These are phyloP conservation scores for Hypoxylon rubiginosum DNA, from an alignment of 2,329 filamentous ascomycete genomes.

Conservation along the genomic window DNA sequence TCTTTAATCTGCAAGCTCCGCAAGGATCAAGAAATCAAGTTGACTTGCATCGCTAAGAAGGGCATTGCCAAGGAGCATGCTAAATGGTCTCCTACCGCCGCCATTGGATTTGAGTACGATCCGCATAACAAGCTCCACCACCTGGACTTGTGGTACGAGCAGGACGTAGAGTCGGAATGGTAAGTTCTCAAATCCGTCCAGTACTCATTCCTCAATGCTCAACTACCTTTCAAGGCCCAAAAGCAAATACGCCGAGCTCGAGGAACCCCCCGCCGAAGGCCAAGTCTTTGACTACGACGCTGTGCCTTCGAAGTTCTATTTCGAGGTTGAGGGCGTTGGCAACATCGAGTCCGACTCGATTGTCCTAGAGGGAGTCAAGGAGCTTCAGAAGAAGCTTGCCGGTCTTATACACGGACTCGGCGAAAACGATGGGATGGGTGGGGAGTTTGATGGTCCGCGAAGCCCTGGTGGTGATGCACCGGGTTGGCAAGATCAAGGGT, in stretches of 20 bases:
- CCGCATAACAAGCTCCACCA: slow-evolving; percentile 96
- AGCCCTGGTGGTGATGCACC: slow-evolving; percentile 72
- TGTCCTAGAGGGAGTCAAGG: slow-evolving; percentile 87
- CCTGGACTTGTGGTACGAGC: slow-evolving; percentile 94
- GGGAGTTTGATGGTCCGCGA: slow-evolving; percentile 73
- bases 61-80: slow-evolving; percentile 99
- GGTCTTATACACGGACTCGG: slow-evolving; percentile 76
- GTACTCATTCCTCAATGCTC: slow-evolving; percentile 31
- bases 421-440: slow-evolving; percentile 68
- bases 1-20: slow-evolving; percentile 91
- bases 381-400: slow-evolving; percentile 91
- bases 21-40: slow-evolving; percentile 88
- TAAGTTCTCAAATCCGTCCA: slow-evolving; percentile 59
- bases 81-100: slow-evolving; percentile 95
- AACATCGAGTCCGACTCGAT: slow-evolving; percentile 91
- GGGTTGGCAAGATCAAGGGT: slow-evolving; percentile 73
- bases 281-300: slow-evolving; percentile 94
- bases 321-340: slow-evolving; percentile 91
- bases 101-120: slow-evolving; percentile 97
- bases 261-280: slow-evolving; percentile 83
- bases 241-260: slow-evolving; percentile 83
- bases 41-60: slow-evolving; percentile 96
- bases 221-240: slow-evolving; percentile 73
- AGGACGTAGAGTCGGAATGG: slow-evolving; percentile 86
- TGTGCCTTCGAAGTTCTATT: slow-evolving; percentile 87